Conservation (phyloP, 345 rosid species). For the Sisymbrium altissimum region DNA sequence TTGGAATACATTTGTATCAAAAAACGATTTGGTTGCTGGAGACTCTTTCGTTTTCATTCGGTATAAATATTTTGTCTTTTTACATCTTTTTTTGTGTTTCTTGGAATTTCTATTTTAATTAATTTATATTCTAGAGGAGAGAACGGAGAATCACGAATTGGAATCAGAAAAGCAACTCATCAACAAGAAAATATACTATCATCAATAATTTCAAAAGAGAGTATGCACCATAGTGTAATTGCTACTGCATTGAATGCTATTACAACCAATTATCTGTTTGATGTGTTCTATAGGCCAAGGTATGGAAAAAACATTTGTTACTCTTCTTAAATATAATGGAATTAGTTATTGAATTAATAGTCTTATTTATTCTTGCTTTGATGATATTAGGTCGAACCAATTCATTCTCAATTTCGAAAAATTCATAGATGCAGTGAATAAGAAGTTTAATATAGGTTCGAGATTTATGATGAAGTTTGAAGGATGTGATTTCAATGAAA, state of each 20-base stretch:
- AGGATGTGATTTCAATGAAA: constrained; percentile 40
- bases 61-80: neutral
- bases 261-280: too few species aligned
- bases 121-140: neutral
- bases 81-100: neutral
- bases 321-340: too few species aligned
- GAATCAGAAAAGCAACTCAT: neutral
- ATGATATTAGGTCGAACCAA: constrained; percentile 34
- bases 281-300: too few species aligned
- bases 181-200: neutral
- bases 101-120: neutral
- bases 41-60: neutral
- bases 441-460: constrained; percentile 40
- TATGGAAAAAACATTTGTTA: too few species aligned
- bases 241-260: too few species aligned
- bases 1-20: neutral
- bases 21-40: neutral
- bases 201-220: too few species aligned
- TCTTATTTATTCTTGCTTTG: neutral
- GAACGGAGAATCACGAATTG: neutral
- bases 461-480: too few species aligned
- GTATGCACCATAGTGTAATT: too few species aligned
- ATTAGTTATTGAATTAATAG: too few species aligned
- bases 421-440: constrained; percentile 49
- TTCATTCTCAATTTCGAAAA: constrained; percentile 53